Evolutionary conservation across 2,329 filamentous ascomycete species (phyloP).

Genomic region (Aotearoamyces nothofagi): DNA sequence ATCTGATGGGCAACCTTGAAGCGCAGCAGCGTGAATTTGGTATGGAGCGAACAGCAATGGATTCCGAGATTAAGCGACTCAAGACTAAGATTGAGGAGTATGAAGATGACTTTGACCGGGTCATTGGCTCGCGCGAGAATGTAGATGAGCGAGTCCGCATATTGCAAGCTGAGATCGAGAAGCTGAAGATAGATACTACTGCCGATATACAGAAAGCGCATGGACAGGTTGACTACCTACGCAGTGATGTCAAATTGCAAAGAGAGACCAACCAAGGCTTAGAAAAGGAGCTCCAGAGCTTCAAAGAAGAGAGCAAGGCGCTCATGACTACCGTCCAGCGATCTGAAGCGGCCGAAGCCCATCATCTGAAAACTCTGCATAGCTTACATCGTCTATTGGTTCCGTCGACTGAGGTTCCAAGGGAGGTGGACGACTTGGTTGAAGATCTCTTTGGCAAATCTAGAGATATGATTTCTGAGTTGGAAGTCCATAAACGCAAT

Average conservation of each 20-base stretch:
- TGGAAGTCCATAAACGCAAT: constrained; percentile 43
- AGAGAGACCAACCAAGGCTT: constrained; percentile 43
- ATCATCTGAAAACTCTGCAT: constrained; percentile 37
- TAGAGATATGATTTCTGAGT: constrained; percentile 42
- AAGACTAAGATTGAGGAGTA: constrained; percentile 71
- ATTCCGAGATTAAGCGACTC: constrained; percentile 63
- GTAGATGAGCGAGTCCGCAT: constrained; percentile 53
- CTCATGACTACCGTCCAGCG: constrained; percentile 33
- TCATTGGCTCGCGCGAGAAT: constrained; percentile 70
- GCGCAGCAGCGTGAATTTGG: constrained; percentile 79
- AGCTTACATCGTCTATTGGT: constrained; percentile 44
- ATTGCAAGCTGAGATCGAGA: constrained; percentile 58
- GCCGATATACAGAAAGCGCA: constrained; percentile 43
- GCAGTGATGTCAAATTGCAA: constrained; percentile 43
- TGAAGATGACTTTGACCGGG: constrained; percentile 81
- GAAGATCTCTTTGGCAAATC: constrained; percentile 43
- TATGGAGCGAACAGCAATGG: constrained; percentile 68
- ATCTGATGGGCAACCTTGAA: constrained; percentile 89
- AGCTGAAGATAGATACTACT: constrained; percentile 37
- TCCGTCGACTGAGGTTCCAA: constrained; percentile 34
- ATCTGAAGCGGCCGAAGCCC: constrained; percentile 34
- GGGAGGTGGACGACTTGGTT: constrained; percentile 40
- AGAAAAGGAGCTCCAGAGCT: constrained; percentile 37
- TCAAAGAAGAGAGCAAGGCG: constrained; percentile 37
- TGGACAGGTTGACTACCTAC: constrained; percentile 46